Evolutionary conservation across 768 basidiomycete genomes (phyloP), one percentile per base, ranked within the genome.

Genomic region (Crucibulum laeve): DNA sequence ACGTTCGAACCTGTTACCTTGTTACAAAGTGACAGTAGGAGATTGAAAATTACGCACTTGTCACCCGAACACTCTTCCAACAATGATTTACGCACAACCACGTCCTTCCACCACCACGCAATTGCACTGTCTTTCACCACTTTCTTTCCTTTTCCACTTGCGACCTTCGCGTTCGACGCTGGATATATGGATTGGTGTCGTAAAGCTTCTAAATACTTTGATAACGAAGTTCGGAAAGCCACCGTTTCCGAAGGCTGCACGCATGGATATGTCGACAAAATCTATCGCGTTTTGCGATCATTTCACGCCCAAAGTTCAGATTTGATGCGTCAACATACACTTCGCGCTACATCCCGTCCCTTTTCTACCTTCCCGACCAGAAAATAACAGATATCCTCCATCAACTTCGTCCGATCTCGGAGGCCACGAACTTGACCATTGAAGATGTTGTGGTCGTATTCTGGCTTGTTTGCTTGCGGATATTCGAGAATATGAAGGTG

Each of bases 91-190:
- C 78, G 66, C 3, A 79, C 75, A 3, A 77, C 62, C 2, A 78
- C 68, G 40, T 77, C 73, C 54, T 68, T 76, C 79, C 79, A 81
- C 78, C 78, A 80, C 70, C 64, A 70, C 2, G 61, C 61, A 18
- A 44, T 32, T 26, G 49, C 23, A 21, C 23, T 18, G n/a, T 46
- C 42, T 7, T 45, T 48, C 38, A 36, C 38, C 35, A 46, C 53
- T 2, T 38, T 30, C 22, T 62, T 64, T 36, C 33, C 41, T 18
- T 33, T 44, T 10, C 51, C 40, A 25, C 37, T 50, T 21, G 44
- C 36, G 40, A 40, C n/a, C 22, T 30, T 23, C 11, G 35, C 11
- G 43, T 50, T 50, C 40, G 40, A 55, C n/a, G 58, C 47, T 11
- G 65, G 57, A 40, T 62, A 65, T 15, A 76, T 47, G 14, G 64